These are phyloP conservation scores for Withania somnifera DNA, from an alignment of 305 asterid genomes.

Conservation along the genomic window DNA sequence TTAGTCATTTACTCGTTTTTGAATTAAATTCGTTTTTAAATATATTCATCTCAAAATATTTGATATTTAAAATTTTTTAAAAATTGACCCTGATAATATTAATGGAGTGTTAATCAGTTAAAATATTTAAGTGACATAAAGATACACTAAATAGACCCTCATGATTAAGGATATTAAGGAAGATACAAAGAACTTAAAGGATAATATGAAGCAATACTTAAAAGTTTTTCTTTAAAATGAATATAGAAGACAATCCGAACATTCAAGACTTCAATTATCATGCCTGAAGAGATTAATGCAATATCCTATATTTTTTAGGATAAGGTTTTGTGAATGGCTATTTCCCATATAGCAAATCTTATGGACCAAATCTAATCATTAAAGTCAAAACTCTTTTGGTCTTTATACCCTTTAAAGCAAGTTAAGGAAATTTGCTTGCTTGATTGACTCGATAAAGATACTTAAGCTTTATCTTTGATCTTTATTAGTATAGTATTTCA, in stretches of 20 bases:
- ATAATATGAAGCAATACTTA: background rate
- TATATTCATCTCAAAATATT: background rate
- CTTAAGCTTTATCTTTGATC: background rate
- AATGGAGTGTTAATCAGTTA: too few species aligned
- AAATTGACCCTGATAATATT: too few species aligned
- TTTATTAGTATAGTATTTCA: background rate
- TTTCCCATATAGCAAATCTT: background rate
- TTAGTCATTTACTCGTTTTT: background rate
- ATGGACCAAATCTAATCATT: background rate
- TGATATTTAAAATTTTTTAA: too few species aligned
- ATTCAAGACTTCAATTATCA: background rate
- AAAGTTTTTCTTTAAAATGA: background rate
- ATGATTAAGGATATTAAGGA: background rate
- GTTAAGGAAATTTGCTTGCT: background rate
- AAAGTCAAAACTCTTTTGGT: background rate
- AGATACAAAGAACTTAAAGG: background rate
- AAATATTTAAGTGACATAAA: background rate
- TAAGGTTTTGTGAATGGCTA: background rate
- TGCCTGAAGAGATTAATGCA: background rate
- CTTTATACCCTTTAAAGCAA: background rate
- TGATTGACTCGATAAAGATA: background rate
- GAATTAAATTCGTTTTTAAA: background rate
- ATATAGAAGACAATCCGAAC: background rate
- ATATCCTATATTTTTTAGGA: background rate
- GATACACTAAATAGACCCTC: background rate